Evolutionary conservation across 2,329 filamentous ascomycete species (phyloP).

Genomic region (Nemania abortiva): DNA sequence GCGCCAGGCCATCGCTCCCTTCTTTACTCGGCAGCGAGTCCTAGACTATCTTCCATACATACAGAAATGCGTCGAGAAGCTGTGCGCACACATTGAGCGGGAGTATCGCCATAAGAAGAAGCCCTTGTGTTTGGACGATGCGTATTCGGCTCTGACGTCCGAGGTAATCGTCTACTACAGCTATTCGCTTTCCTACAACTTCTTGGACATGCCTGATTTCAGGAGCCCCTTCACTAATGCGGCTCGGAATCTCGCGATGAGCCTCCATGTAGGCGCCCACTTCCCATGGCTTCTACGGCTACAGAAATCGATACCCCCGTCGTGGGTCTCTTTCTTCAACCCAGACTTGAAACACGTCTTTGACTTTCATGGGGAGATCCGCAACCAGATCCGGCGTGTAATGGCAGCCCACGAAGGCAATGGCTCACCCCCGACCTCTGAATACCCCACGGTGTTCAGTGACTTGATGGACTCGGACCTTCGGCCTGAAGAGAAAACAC

Average conservation of each 20-base stretch:
- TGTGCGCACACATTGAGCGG: not conserved
- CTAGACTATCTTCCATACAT: not conserved
- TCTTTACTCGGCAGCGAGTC: not conserved
- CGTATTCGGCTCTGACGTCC: not conserved
- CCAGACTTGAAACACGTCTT: not conserved
- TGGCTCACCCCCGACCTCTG: not conserved
- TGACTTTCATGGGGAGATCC: not conserved
- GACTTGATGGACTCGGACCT: not conserved
- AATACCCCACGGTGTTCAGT: not conserved
- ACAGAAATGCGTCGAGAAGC: not conserved
- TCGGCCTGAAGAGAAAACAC: not conserved
- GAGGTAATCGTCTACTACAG: not conserved
- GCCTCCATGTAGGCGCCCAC: not conserved
- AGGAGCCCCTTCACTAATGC: not conserved
- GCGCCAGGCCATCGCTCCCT: not conserved
- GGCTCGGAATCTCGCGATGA: not conserved
- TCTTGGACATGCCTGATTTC: not conserved
- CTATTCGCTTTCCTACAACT: not conserved
- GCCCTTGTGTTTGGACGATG: not conserved
- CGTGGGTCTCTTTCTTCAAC: not conserved
- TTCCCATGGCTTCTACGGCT: not conserved
- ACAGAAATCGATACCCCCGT: not conserved
- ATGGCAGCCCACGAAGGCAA: not conserved
- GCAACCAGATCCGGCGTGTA: not conserved
- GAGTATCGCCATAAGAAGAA: not conserved